Conservation (phyloP, 257 asterid genomes). For the Salvia rosmarinus region DNA sequence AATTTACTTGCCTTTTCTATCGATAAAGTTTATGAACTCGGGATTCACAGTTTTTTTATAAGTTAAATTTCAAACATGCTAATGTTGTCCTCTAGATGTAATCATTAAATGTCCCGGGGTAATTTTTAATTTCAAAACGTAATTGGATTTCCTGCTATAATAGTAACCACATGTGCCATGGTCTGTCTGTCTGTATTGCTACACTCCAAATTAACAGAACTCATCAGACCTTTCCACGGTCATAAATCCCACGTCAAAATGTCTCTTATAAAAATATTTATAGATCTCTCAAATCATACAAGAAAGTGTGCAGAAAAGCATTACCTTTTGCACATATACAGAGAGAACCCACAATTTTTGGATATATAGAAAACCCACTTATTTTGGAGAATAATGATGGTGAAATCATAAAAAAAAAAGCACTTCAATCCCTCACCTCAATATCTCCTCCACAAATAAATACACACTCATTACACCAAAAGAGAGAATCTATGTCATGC, state of each 20-base stretch:
- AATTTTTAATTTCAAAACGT: too few relatives aligned
- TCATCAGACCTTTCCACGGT: background rate
- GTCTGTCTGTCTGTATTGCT: too few relatives aligned
- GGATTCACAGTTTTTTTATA: too few relatives aligned
- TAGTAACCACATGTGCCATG: too few relatives aligned
- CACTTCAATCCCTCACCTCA: conserved; percentile 8
- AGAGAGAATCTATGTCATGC: background rate
- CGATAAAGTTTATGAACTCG: too few relatives aligned
- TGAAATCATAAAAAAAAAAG: conserved; percentile 9
- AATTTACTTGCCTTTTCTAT: too few relatives aligned
- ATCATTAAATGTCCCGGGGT: too few relatives aligned
- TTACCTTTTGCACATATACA: background rate
- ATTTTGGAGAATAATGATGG: conserved; percentile 26
- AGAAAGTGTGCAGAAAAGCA: background rate
- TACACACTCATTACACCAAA: background rate
- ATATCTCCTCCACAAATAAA: conserved; percentile 3
- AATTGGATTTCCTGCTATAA: too few relatives aligned
- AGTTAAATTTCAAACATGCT: too few relatives aligned
- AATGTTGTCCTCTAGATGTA: too few relatives aligned
- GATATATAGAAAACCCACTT: too few relatives aligned
- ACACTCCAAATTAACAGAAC: too few relatives aligned
- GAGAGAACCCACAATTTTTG: background rate
- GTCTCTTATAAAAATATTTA: background rate
- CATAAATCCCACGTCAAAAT: background rate
- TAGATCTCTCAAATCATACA: background rate